phyloP scores from a whole-genome alignment of 2,329 filamentous ascomycete species.

The Trichophyton verrucosum region DNA sequence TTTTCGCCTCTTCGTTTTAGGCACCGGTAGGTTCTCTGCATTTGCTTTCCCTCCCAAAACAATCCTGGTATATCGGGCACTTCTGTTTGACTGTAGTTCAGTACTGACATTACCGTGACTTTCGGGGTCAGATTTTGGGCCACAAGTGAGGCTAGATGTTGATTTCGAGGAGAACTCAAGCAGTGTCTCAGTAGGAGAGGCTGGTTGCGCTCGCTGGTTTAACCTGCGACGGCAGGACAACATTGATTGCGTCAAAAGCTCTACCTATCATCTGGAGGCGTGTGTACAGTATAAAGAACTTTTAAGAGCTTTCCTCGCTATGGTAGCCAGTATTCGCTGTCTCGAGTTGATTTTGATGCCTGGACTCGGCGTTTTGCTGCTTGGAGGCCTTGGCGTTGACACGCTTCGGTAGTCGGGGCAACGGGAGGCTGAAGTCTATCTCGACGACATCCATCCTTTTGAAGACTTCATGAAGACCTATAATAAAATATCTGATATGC shows the following conservation, averaged over 20 bases:
- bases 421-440: not conserved
- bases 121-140: not conserved
- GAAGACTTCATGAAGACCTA: too few relatives aligned
- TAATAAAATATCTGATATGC: too few relatives aligned
- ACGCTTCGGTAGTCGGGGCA: not conserved
- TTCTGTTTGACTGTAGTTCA: not conserved
- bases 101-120: not conserved
- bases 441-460: not conserved
- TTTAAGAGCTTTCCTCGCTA: not conserved
- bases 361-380: not conserved
- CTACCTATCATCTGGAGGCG: not conserved
- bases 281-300: not conserved
- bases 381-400: not conserved
- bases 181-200: not conserved
- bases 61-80: not conserved
- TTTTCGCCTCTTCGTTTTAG: not conserved
- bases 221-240: not conserved
- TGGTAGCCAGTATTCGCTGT: not conserved
- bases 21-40: slow-evolving; percentile 9
- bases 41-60: slow-evolving; percentile 1
- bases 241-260: not conserved
- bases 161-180: not conserved
- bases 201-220: not conserved
- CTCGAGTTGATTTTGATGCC: not conserved
- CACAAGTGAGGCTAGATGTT: not conserved